Percentiles rank a stretch among this genome's conserved stretches.
phyloP scores from a whole-genome alignment of 169 alveolate genomes.

The Plasmodium relictum region DNA sequence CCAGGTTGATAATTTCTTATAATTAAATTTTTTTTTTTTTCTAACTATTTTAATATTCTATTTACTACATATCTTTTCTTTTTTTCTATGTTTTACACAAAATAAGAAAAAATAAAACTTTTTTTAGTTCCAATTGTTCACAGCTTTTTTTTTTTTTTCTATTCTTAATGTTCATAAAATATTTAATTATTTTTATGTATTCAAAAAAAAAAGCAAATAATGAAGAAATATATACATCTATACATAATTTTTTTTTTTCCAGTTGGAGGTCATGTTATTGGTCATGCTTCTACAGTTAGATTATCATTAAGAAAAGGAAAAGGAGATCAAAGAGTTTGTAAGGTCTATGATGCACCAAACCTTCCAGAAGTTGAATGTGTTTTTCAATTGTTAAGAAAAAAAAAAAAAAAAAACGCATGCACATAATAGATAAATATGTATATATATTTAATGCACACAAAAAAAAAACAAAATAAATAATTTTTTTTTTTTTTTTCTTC shows the following conservation, averaged over 20 bases:
- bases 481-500: not conserved
- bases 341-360: conserved; percentile 97
- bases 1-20: conserved; percentile 83
- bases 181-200: not conserved
- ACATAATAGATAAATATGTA: not conserved
- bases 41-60: not conserved
- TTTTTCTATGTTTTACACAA: not conserved
- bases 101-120: not conserved
- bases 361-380: conserved; percentile 97
- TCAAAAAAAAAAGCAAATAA: not conserved
- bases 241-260: conserved; percentile 2
- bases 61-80: not conserved
- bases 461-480: conserved; percentile 3
- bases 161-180: not conserved
- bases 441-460: not conserved
- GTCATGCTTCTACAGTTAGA: conserved; percentile 97
- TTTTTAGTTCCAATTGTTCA: not conserved
- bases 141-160: not conserved
- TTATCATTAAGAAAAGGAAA: conserved; percentile 96
- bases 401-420: conserved; percentile 1
- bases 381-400: conserved; percentile 86
- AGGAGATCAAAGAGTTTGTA: conserved; percentile 96
- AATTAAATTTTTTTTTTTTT: not conserved
- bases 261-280: conserved; percentile 99
- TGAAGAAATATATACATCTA: not conserved